phyloP scores from a whole-genome alignment of 805 yeast species.

The Pichia scutulata region DNA sequence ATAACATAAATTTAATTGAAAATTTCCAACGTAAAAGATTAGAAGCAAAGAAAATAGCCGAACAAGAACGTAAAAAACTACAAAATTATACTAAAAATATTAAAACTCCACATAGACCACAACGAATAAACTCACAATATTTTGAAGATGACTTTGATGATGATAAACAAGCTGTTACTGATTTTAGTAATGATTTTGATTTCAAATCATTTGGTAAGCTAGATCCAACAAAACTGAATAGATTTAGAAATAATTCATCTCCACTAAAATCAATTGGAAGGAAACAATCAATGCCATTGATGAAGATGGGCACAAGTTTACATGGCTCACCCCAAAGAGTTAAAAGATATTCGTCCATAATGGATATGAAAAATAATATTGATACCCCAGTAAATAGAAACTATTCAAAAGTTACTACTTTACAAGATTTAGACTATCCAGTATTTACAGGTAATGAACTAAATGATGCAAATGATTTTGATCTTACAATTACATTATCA shows the following conservation, averaged over 20 bases:
- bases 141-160: constrained; percentile 2
- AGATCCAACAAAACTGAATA: constrained; percentile 17
- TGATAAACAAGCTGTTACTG: background rate
- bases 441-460: constrained; percentile 14
- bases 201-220: constrained; percentile 21
- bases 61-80: constrained; percentile 6
- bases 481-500: constrained; percentile 23
- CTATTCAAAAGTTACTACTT: background rate
- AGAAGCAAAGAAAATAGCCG: constrained; percentile 16
- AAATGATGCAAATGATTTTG: constrained; percentile 21
- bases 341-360: constrained; percentile 23
- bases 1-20: constrained; percentile 9
- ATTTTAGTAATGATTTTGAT: constrained; percentile 22
- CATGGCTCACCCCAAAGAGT: constrained; percentile 18
- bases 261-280: constrained; percentile 9
- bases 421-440: background rate
- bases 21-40: constrained; percentile 15
- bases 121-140: constrained; percentile 5
- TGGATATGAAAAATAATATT: constrained; percentile 15
- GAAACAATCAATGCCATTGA: constrained; percentile 23
- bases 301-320: constrained; percentile 11
- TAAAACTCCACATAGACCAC: background rate
- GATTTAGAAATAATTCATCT: constrained; percentile 12
- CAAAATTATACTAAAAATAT: background rate
- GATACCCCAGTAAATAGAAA: background rate